A percentile compares a stretch with the other conserved stretches of the same genome.
Evolutionary conservation across 2,329 filamentous ascomycete genomes (phyloP).

Genomic region (Penicillium decumbens): DNA sequence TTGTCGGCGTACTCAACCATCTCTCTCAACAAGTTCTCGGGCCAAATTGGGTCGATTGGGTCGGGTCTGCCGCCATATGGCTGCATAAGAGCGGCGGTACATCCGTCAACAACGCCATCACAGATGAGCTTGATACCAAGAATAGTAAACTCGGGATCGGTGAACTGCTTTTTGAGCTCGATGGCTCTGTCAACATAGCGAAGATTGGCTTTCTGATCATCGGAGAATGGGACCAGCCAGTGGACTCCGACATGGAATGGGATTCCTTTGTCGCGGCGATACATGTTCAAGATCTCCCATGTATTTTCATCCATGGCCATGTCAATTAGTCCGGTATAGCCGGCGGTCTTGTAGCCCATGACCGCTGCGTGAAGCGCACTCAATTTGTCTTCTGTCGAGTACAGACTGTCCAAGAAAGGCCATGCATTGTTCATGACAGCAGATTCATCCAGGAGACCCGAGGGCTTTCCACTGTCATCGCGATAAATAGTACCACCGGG

Average conservation of each 20-base stretch:
- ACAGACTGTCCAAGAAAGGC: conserved; percentile 44
- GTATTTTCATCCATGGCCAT: conserved; percentile 51
- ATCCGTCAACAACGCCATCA: conserved; percentile 50
- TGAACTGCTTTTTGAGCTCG: conserved; percentile 39
- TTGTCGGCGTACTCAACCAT: conserved; percentile 44
- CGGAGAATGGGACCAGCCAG: conserved; percentile 46
- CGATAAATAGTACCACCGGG: conserved; percentile 47
- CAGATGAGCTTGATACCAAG: conserved; percentile 50
- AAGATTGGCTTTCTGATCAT: conserved; percentile 38
- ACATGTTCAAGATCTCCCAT: conserved; percentile 44
- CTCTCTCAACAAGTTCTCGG: conserved; percentile 37
- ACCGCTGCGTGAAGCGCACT: conserved; percentile 41
- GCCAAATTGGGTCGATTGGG: conserved; percentile 48
- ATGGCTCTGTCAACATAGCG: conserved; percentile 46
- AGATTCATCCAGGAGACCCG: conserved; percentile 47
- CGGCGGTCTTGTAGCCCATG: conserved; percentile 42
- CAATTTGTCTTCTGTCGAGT: conserved; percentile 43
- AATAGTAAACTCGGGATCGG: conserved; percentile 42
- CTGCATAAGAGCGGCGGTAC: conserved; percentile 47
- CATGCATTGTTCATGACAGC: conserved; percentile 45
- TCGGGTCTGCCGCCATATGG: conserved; percentile 44
- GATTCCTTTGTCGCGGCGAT: conserved; percentile 35
- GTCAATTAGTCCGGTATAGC: conserved; percentile 49
- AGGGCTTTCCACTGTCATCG: conserved; percentile 41
- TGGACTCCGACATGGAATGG: conserved; percentile 47